Evolutionary conservation across 768 basidiomycete species (phyloP).

Genomic region (Rossbeevera mucosa): DNA sequence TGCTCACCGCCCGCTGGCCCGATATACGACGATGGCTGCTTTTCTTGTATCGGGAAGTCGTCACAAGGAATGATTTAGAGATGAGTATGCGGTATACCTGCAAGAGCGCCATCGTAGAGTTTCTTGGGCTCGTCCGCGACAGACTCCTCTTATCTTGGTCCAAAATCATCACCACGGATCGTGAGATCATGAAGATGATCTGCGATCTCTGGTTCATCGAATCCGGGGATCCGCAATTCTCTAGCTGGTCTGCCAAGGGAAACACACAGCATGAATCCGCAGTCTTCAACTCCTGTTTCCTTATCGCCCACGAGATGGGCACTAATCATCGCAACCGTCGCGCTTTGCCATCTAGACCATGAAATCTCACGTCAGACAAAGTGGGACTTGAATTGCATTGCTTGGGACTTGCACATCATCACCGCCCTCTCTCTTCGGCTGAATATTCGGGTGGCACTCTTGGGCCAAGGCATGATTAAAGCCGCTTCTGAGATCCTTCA

Average conservation of each 20-base stretch:
- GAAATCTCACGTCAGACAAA: constrained; percentile 17
- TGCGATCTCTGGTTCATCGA: constrained; percentile 28
- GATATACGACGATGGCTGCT: constrained; percentile 27
- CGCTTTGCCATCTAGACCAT: constrained; percentile 24
- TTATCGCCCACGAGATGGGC: constrained; percentile 22
- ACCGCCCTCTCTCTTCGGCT: constrained; percentile 18
- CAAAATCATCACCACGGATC: constrained; percentile 19
- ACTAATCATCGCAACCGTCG: constrained; percentile 12
- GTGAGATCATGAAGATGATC: constrained; percentile 27
- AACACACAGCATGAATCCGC: constrained; percentile 27
- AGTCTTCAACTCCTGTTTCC: constrained; percentile 25
- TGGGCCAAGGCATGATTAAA: constrained; percentile 23
- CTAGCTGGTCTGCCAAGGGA: constrained; percentile 12
- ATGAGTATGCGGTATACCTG: constrained; percentile 14
- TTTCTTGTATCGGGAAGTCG: constrained; percentile 16
- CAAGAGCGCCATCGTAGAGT: constrained; percentile 24
- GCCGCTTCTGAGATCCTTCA: constrained; percentile 20
- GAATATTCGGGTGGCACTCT: constrained; percentile 14
- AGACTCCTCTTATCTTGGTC: constrained; percentile 25
- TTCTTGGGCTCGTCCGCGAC: constrained; percentile 26
- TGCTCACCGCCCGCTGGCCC: constrained; percentile 17
- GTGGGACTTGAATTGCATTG: constrained; percentile 23
- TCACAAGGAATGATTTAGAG: constrained; percentile 7
- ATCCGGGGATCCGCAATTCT: constrained; percentile 20
- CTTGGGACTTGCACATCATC: constrained; percentile 29